Evolutionary conservation across 495 filamentous ascomycete genomes (phyloP).

Genomic region (Aspergillus funiculosus): DNA sequence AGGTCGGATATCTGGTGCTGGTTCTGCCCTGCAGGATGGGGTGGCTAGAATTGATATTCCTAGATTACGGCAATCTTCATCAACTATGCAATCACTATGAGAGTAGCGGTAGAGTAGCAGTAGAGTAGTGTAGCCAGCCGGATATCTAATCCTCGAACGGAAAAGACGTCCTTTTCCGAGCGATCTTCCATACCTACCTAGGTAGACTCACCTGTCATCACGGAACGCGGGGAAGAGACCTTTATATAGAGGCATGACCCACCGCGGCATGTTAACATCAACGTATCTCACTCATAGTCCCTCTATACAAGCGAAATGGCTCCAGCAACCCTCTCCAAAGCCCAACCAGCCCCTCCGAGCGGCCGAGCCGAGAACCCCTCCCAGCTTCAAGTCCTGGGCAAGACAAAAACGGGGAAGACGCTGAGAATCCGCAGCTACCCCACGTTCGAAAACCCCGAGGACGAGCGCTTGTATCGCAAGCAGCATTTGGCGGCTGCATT

Average conservation of each 20-base stretch:
- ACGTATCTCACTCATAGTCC: not conserved
- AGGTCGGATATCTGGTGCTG: no score
- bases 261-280: not conserved
- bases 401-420: slow-evolving; percentile 9
- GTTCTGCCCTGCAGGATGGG: no score
- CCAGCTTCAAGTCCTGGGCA: slow-evolving; percentile 10
- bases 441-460: slow-evolving; percentile 45
- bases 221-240: not conserved
- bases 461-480: slow-evolving; percentile 55
- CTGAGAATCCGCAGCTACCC: slow-evolving; percentile 26
- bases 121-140: no score
- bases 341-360: not conserved
- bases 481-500: slow-evolving; percentile 58
- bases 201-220: not conserved
- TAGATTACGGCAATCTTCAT: no score
- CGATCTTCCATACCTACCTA: not conserved
- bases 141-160: no score
- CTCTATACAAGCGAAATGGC: not conserved
- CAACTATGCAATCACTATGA: no score
- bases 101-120: no score
- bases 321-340: not conserved
- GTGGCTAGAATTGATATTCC: no score
- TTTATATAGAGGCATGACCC: not conserved
- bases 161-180: not conserved
- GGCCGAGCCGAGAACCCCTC: slow-evolving; percentile 5